Evolutionary conservation across 176 grass and related monocot species (phyloP).

Genomic region (Eragrostis curvula): DNA sequence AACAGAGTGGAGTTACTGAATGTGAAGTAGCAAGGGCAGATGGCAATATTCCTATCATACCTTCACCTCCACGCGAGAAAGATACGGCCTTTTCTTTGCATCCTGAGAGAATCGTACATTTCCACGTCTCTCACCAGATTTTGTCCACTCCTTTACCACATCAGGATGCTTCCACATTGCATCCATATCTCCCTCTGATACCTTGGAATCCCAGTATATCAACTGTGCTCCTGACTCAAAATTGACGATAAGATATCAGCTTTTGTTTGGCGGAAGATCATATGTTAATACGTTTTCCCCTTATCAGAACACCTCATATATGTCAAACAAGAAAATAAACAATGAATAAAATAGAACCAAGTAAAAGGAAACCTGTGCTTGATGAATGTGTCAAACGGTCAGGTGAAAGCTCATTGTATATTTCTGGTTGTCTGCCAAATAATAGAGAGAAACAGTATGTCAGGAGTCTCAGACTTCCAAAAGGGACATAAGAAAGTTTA

Average conservation of each 20-base stretch:
- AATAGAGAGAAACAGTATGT: slow-evolving; percentile 22
- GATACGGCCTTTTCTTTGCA: slow-evolving; percentile 86
- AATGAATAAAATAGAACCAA: slow-evolving; percentile 16
- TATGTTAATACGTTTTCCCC: slow-evolving; percentile 9
- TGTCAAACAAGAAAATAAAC: neutral
- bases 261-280: slow-evolving; percentile 1
- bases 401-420: slow-evolving; percentile 34
- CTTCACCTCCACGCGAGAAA: slow-evolving; percentile 97
- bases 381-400: slow-evolving; percentile 38
- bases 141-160: slow-evolving; percentile 85
- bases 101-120: slow-evolving; percentile 89
- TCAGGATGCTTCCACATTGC: slow-evolving; percentile 83
- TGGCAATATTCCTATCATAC: slow-evolving; percentile 46
- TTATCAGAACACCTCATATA: neutral
- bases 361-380: slow-evolving; percentile 60
- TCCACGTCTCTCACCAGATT: slow-evolving; percentile 87
- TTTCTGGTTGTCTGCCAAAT: slow-evolving; percentile 59
- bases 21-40: slow-evolving; percentile 21
- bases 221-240: slow-evolving; percentile 64
- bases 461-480: slow-evolving; percentile 4
- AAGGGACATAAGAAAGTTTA: neutral
- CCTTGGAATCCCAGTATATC: slow-evolving; percentile 87
- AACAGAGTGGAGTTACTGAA: neutral
- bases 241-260: slow-evolving; percentile 25
- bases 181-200: slow-evolving; percentile 76